Base-by-base conservation (phyloP, 2,329 filamentous ascomycete genomes). In the Cladorrhinum sp. region DNA sequence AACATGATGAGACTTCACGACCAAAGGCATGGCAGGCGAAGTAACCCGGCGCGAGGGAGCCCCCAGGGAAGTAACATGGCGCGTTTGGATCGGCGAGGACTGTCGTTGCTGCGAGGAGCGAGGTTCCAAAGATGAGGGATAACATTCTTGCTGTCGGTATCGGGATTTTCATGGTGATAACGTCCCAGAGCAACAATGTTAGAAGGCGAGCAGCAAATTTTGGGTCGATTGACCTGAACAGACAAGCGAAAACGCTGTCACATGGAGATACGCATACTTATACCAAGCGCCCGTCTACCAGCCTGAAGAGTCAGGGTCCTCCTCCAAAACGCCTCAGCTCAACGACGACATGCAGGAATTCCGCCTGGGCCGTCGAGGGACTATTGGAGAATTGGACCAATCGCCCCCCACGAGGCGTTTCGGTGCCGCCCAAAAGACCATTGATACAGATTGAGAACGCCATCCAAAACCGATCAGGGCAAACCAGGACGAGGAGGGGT, bases 31-130 rank as follows among this genome's bases (percentile, higher is more conserved):
- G 60, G 61, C 68, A 70, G 2, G 65, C 56, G 52, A 62, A 68
- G 30, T 62, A 69, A 8, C 67, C 69, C 3, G 57, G 55, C 2
- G 66, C 68, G 9, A 51, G 39, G 6, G 20, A 39, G 20, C 65
- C 65, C 14, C 50, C 56, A 2, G 68, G 63, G 49, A 65, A 66
- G 48, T 69, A 70, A 58, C 69, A 71, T 0, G 66, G 64, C 8
- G 62, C 65, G 24, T 66, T 61, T n/a, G 49, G 49, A 18, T 51
- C 49, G 2, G 49, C 49, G 2, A 51, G 49, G 8, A 51, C 49
- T 10, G 14, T 2, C 14, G 20, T n/a, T 14, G 49, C 21, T 26
- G 20, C 49, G 21, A 24, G 20, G 9, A 51, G 46, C 6, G 46
- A 50, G 3, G 46, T 14, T n/a, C 18, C 46, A 50, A 24, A 5